Conservation (phyloP, 2,329 filamentous ascomycete species). For the Trichoderma koningii region DNA sequence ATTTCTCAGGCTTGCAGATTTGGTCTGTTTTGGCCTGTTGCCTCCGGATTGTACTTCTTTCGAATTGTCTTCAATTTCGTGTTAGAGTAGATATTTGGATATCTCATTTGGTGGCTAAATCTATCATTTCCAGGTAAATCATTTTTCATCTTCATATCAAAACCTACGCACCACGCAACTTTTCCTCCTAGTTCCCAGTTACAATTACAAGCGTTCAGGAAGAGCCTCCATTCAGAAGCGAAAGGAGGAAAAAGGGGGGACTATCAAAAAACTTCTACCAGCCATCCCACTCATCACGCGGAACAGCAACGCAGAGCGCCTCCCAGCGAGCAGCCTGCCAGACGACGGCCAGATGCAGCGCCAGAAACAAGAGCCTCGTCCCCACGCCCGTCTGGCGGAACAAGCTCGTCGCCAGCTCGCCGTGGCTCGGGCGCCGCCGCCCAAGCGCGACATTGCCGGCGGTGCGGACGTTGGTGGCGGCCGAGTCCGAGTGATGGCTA, state of each 20-base stretch:
- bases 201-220: background rate
- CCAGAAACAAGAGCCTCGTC: conserved; percentile 38
- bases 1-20: too few species aligned
- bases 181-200: background rate
- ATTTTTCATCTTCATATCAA: background rate
- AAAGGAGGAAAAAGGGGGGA: background rate
- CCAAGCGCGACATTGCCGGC: too few species aligned
- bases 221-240: too few species aligned
- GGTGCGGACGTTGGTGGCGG: too few species aligned
- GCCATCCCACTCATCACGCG: conserved; percentile 36
- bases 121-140: background rate
- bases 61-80: background rate
- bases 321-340: conserved; percentile 42
- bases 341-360: conserved; percentile 40
- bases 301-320: conserved; percentile 38
- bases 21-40: too few species aligned
- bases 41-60: too few species aligned
- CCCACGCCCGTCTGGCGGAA: conserved; percentile 37
- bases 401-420: conserved; percentile 28
- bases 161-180: background rate
- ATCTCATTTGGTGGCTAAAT: background rate
- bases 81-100: too few species aligned
- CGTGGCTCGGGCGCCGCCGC: conserved; percentile 26
- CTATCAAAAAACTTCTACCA: conserved; percentile 35
- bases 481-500: background rate